These are phyloP conservation scores for Sporobolomyces pararoseus DNA, from an alignment of 768 basidiomycete genomes.

Conservation along the genomic window DNA sequence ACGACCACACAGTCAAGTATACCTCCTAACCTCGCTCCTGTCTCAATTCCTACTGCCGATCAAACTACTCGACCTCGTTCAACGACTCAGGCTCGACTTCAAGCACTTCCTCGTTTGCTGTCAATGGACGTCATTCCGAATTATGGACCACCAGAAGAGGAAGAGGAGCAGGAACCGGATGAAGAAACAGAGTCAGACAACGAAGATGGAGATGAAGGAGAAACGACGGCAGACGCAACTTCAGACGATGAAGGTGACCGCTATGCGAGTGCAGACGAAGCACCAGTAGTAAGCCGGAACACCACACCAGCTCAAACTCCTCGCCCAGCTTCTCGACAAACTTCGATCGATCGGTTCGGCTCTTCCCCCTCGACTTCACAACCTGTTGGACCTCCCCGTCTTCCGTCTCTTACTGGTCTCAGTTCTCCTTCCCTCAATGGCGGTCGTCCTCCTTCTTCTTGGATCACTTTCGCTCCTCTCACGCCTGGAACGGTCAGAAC, in stretches of 20 bases:
- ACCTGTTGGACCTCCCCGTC: constrained; percentile 11
- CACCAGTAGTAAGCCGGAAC: constrained; percentile 17
- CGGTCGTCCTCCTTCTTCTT: not conserved
- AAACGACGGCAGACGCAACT: not conserved
- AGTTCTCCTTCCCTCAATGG: not conserved
- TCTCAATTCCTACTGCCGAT: no score
- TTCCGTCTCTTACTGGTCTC: constrained; percentile 17
- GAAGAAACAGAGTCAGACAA: constrained; percentile 48
- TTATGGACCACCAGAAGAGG: not conserved
- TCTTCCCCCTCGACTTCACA: not conserved
- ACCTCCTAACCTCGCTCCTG: not conserved
- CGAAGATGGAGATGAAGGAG: constrained; percentile 8
- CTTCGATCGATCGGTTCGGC: not conserved
- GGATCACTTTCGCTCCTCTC: constrained; percentile 37
- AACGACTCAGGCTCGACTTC: constrained; percentile 1
- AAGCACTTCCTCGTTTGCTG: constrained; percentile 29
- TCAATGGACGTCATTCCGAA: constrained; percentile 15
- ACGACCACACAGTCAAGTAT: no score
- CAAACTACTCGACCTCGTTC: not conserved
- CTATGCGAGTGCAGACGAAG: constrained; percentile 32
- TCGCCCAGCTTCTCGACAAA: not conserved
- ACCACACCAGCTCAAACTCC: constrained; percentile 26
- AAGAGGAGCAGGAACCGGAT: constrained; percentile 49
- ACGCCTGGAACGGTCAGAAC: constrained; percentile 38
- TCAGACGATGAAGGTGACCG: constrained; percentile 22